Evolutionary conservation across 768 basidiomycete species (phyloP), one percentile per base, ranked within the genome.

Genomic region (Russula sp.): DNA sequence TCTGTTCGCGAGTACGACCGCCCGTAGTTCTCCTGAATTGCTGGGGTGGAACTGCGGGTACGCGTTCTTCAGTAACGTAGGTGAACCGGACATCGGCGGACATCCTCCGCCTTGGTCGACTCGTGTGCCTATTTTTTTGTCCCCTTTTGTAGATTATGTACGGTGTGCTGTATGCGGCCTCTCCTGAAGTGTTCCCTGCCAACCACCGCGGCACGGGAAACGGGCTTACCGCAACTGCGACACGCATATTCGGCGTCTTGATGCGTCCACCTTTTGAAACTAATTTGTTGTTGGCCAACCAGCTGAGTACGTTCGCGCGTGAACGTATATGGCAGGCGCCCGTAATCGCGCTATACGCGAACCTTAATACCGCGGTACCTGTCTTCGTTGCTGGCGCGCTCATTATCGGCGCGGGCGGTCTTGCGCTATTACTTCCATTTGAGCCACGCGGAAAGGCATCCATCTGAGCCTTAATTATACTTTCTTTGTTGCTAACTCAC

Each of bases 41-140:
- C 77, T 91, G 29, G 88, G 83, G 50, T 91, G 88, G 88, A 90
- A 90, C 72, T 91, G 87, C 69, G 87, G 81, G 9, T 88, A 87
- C 65, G 78, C 75, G n/a, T 86, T 86, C 69, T 78, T 73, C 64
- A 83, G 81, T 56, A 85, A 84, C 67, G 81, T 85, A 60, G 49
- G 76, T 72, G 1, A 50, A 35, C 7, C 32, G 32, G 51, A 45
- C 54, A 20, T 10, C 48, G 22, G 16, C 25, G 36, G 50, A 49
- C n/a, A 39, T 14, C 25, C 50, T 22, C 5, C 5, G 38, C 46
- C 54, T n/a, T 56, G 20, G 22, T 41, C 32, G 49, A 38, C 58
- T 58, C n/a, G n/a, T 65, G 29, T 65, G n/a, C 5, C 56, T 25
- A 2, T 7, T 7, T 35, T 35, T 50, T 9, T 50, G 29, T 53